A percentile compares a stretch with the other conserved stretches of the same genome.
Conservation (phyloP, 129 eudicot genomes). For the Logfia minima region DNA sequence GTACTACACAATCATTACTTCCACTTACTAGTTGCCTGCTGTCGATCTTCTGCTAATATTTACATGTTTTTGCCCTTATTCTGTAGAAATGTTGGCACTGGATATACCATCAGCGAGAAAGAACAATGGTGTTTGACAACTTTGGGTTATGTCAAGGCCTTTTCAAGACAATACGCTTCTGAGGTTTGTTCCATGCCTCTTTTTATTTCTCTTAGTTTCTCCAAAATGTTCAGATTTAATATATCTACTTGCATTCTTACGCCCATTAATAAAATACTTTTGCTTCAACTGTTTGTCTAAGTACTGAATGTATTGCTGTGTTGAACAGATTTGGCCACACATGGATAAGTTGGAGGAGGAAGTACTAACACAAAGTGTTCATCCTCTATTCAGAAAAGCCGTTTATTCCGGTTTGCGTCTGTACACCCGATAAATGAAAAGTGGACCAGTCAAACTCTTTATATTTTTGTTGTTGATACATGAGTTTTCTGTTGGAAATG, state of each 20-base stretch:
- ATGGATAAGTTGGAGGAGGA: slow-evolving; percentile 79
- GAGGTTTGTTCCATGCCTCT: slow-evolving; percentile 51
- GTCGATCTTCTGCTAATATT: not conserved
- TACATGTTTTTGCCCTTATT: not conserved
- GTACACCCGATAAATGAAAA: slow-evolving; percentile 29
- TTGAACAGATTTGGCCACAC: slow-evolving; percentile 77
- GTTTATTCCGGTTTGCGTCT: slow-evolving; percentile 74
- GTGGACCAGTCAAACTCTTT: not conserved
- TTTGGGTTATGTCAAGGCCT: slow-evolving; percentile 86
- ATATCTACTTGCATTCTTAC: not conserved
- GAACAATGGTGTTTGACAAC: slow-evolving; percentile 94
- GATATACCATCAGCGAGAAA: slow-evolving; percentile 61
- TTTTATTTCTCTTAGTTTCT: not conserved
- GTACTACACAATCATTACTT: slow-evolving; percentile 25
- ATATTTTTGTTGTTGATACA: slow-evolving; percentile 1
- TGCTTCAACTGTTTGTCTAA: not conserved
- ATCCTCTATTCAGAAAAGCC: slow-evolving; percentile 70
- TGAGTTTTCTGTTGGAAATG: not conserved
- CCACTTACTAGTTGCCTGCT: not conserved
- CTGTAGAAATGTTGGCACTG: slow-evolving; percentile 19
- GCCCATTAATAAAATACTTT: not conserved
- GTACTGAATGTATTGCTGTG: slow-evolving; percentile 3
- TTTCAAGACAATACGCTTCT: slow-evolving; percentile 92
- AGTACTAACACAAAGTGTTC: slow-evolving; percentile 60
- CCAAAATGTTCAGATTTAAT: not conserved